phyloP scores from a whole-genome alignment of 1,284 basidiomycete genomes.

The Prillingera fragicola region DNA sequence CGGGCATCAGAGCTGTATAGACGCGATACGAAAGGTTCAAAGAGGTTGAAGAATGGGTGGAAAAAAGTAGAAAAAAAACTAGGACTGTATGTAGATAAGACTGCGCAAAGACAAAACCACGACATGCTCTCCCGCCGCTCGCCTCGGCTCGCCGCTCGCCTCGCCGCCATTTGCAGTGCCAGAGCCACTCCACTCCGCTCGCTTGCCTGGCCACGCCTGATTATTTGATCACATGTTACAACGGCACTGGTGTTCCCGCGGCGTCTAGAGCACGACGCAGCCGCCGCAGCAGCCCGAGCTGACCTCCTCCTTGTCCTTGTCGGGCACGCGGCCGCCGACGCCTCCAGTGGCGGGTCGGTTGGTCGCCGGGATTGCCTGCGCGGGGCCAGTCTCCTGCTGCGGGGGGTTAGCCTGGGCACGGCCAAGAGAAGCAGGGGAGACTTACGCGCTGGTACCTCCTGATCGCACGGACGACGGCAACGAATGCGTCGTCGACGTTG shows the following conservation, averaged over 20 bases:
- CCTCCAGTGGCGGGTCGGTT: conserved; percentile 53
- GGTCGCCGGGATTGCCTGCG: conserved; percentile 37
- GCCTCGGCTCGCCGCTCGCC: too few species aligned
- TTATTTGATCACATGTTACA: too few species aligned
- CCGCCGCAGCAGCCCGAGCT: conserved; percentile 64
- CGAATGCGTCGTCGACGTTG: conserved; percentile 99
- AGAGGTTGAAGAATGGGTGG: too few species aligned
- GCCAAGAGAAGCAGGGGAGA: neutral
- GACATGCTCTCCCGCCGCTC: too few species aligned
- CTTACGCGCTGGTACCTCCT: conserved; percentile 87
- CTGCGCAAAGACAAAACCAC: too few species aligned
- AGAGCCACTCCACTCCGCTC: too few species aligned
- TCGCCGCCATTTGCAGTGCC: too few species aligned
- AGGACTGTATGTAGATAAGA: too few species aligned
- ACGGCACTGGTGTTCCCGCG: conserved; percentile 1
- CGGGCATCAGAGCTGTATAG: too few species aligned
- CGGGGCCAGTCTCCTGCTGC: conserved; percentile 39
- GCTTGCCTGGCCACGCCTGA: too few species aligned
- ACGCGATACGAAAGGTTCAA: too few species aligned
- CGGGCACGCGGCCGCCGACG: conserved; percentile 51
- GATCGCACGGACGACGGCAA: conserved; percentile 92
- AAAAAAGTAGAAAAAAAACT: too few species aligned
- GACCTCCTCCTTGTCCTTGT: conserved; percentile 42
- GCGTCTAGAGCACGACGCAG: conserved; percentile 59
- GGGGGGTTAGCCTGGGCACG: neutral